These are phyloP conservation scores for Ganoderma boninense DNA, from an alignment of 1,284 basidiomycete species.

Conservation along the genomic window DNA sequence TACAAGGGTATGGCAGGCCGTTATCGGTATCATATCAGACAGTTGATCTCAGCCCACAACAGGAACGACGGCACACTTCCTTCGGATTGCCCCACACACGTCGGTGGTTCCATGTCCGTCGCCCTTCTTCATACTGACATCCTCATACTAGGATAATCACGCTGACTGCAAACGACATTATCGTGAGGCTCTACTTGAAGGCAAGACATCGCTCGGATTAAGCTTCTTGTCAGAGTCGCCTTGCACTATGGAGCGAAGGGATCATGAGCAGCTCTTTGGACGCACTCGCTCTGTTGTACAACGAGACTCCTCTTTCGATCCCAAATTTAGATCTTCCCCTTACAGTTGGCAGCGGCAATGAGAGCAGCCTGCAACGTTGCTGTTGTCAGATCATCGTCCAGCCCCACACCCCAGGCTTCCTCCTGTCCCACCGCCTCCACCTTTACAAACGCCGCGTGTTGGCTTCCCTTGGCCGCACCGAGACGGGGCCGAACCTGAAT, in stretches of 20 bases:
- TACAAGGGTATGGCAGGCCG: not conserved
- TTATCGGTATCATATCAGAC: too few relatives aligned
- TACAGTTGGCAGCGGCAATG: slow-evolving; percentile 55
- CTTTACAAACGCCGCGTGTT: slow-evolving; percentile 81
- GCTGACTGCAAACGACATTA: not conserved
- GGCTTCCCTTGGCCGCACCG: slow-evolving; percentile 7
- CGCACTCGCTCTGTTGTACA: not conserved
- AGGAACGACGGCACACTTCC: not conserved
- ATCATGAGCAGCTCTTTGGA: not conserved
- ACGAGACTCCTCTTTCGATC: not conserved
- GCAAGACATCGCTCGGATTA: not conserved
- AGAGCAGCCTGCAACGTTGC: slow-evolving; percentile 85
- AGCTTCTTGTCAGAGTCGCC: not conserved
- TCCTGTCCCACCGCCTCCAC: slow-evolving; percentile 64
- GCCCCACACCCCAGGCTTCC: slow-evolving; percentile 75
- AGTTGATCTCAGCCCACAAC: too few relatives aligned
- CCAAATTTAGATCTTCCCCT: not conserved
- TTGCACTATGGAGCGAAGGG: not conserved
- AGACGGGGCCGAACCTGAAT: slow-evolving; percentile 7
- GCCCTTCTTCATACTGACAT: not conserved
- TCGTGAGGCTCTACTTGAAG: not conserved
- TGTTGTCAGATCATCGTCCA: slow-evolving; percentile 85
- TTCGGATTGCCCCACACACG: not conserved
- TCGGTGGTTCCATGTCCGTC: not conserved
- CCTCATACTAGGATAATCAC: not conserved